phyloP scores from a whole-genome alignment of 2,329 filamentous ascomycete genomes.

The Magnaporthiopsis rhizophila region DNA sequence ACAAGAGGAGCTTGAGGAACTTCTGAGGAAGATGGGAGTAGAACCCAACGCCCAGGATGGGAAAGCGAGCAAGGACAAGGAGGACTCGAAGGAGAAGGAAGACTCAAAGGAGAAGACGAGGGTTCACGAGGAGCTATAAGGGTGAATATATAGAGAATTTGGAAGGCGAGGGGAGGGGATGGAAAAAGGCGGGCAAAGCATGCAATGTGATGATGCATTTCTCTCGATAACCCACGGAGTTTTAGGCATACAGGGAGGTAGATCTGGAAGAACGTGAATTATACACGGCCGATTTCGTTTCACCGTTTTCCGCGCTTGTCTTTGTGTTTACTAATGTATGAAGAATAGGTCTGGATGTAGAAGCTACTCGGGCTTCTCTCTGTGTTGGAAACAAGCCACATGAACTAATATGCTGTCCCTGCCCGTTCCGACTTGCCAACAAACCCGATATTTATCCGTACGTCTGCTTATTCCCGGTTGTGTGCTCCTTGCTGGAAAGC shows the following conservation, averaged over 20 bases:
- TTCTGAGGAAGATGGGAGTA: conserved; percentile 38
- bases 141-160: neutral
- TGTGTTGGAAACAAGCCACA: too few relatives aligned
- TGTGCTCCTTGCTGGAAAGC: too few relatives aligned
- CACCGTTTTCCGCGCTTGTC: too few relatives aligned
- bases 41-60: conserved; percentile 12
- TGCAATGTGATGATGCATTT: conserved; percentile 12
- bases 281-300: neutral
- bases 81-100: conserved; percentile 13
- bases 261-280: neutral
- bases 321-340: too few relatives aligned
- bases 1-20: conserved; percentile 38
- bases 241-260: conserved; percentile 1
- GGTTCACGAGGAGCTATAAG: conserved; percentile 25
- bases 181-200: neutral
- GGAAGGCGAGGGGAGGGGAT: neutral
- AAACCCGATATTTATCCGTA: too few relatives aligned
- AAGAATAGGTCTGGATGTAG: too few relatives aligned
- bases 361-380: too few relatives aligned
- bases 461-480: too few relatives aligned
- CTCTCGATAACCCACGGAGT: conserved; percentile 4
- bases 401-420: too few relatives aligned
- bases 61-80: conserved; percentile 17
- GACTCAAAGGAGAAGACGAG: conserved; percentile 14
- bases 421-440: too few relatives aligned